Percentiles rank a stretch among this genome's conserved stretches.
Evolutionary conservation across 2,329 filamentous ascomycete species (phyloP).

Genomic region (Aspergillus quadricinctus): DNA sequence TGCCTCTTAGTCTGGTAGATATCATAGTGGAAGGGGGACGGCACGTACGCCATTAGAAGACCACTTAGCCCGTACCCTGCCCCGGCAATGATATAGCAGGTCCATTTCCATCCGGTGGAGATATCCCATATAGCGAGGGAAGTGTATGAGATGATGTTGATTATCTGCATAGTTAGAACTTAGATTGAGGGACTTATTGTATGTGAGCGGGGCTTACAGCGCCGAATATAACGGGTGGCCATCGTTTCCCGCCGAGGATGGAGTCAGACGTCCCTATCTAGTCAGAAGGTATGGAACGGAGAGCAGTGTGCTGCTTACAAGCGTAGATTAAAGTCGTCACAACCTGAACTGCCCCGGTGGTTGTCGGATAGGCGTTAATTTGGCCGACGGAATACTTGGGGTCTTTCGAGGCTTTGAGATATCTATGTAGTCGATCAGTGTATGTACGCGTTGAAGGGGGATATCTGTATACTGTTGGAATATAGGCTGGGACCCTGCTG

Average conservation of each 20-base stretch:
- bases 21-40: background rate
- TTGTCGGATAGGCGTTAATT: conserved; percentile 56
- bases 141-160: conserved; percentile 43
- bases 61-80: conserved; percentile 46
- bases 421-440: conserved; percentile 4
- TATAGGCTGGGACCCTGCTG: conserved; percentile 48
- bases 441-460: background rate
- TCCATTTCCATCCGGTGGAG: conserved; percentile 57
- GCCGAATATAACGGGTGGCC: conserved; percentile 61
- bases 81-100: conserved; percentile 55
- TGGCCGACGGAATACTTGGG: conserved; percentile 44
- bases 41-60: conserved; percentile 46
- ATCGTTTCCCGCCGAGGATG: conserved; percentile 55
- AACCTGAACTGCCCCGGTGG: conserved; percentile 53
- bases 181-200: background rate
- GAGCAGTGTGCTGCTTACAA: conserved; percentile 32
- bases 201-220: conserved; percentile 44
- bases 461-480: conserved; percentile 43
- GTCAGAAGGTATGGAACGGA: background rate
- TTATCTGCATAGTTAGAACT: conserved; percentile 14
- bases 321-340: conserved; percentile 60
- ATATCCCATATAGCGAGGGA: conserved; percentile 49
- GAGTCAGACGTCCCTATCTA: conserved; percentile 55
- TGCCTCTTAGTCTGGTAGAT: background rate
- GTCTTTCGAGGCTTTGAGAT: conserved; percentile 32